Evolutionary conservation across 1,284 basidiomycete species (phyloP), one percentile per base, ranked within the genome.

Genomic region (Ceratobasidium sp.): DNA sequence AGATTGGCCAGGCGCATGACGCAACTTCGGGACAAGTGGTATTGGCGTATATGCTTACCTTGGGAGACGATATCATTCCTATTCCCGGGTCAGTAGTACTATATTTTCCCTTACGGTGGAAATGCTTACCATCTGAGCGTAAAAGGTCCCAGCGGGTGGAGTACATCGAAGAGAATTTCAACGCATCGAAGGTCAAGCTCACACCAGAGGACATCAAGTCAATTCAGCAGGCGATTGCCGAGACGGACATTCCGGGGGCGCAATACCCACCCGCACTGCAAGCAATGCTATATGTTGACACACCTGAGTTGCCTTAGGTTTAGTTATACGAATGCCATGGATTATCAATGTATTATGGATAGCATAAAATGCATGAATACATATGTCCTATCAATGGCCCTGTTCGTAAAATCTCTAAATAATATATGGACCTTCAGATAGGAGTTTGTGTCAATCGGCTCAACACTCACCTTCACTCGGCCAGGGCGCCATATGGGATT

Each of bases 81-180:
- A 78, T 81, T 43, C 80, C 80, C 0, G 76, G 79, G 32, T 49
- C 15, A 20, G 70, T 62, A 55, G 8, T 38, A 50, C 12, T 31
- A 6, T 31, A 6, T 53, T 10, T 31, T 10, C 15, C 15, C 10
- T 25, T 32, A 53, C 29, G 22, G 4, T 53, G 6, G 10, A 53
- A 20, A 20, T 25, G 8, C 45, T 27, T 31, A 54, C 10, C 17
- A 17, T 31, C 17, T 35, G 7, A 6, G n/a, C 22, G 7, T 20
- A 22, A 47, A 6, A 69, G 49, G n/a, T 69, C 64, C 1, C 72
- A 71, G 62, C 64, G 67, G 25, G 49, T 73, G 27, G 69, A 82
- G 78, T 79, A 82, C 56, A 73, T 82, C 20, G 76, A 79, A 62
- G 82, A 84, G 73, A 84, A 84, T 71, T 60, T 81, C 10, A 77